Conservation (phyloP, 2,329 filamentous ascomycete species). For the Colletotrichum eremochloae region DNA sequence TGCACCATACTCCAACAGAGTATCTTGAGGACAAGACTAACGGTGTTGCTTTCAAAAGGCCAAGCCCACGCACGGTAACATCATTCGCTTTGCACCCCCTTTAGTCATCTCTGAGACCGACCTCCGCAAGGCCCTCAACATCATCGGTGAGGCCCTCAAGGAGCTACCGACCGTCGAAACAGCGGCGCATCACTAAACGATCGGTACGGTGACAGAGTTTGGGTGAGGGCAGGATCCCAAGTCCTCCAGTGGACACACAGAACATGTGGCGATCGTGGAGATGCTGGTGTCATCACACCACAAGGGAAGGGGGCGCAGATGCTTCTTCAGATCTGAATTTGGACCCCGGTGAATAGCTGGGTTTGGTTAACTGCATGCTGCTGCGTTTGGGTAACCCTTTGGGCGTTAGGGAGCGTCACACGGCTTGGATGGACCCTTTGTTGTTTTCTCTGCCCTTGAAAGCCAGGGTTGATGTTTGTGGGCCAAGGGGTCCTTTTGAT, state of each 20-base stretch:
- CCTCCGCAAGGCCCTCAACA: slow-evolving; percentile 80
- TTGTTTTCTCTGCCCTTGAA: slow-evolving; percentile 3
- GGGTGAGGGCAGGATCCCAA: neutral
- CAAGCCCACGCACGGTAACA: slow-evolving; percentile 98
- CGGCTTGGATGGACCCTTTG: neutral
- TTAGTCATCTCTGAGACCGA: slow-evolving; percentile 93
- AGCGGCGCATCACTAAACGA: slow-evolving; percentile 53
- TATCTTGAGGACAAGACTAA: slow-evolving; percentile 35
- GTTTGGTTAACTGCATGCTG: neutral
- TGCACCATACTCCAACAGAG: neutral
- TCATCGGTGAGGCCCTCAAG: slow-evolving; percentile 84
- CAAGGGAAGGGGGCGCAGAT: neutral
- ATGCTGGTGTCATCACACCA: slow-evolving; percentile 24
- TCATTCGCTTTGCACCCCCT: slow-evolving; percentile 97
- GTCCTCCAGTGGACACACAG: neutral
- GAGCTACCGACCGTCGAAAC: slow-evolving; percentile 78
- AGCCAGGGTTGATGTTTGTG: neutral
- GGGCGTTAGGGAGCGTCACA: slow-evolving; percentile 19
- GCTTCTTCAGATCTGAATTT: slow-evolving; percentile 15
- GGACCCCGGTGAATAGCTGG: neutral
- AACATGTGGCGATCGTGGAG: slow-evolving; percentile 9
- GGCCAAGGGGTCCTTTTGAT: neutral
- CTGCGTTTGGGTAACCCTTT: slow-evolving; percentile 11
- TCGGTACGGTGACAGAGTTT: neutral
- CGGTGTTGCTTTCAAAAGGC: slow-evolving; percentile 69